phyloP scores from a whole-genome alignment of 2,329 filamentous ascomycete genomes.

The Davidsoniella eucalypti region DNA sequence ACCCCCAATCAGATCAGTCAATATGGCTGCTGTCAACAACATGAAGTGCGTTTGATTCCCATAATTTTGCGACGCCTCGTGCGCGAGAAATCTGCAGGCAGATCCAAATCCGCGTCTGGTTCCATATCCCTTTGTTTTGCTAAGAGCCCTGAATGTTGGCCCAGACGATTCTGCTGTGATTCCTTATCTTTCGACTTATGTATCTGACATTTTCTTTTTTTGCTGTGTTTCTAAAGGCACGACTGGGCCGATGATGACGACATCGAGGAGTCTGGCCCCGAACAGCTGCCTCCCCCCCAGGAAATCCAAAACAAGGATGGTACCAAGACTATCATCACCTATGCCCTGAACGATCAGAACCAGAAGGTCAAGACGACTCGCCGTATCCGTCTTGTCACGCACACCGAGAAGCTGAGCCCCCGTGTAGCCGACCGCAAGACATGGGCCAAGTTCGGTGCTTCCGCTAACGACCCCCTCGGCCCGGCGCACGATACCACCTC shows the following conservation, averaged over 20 bases:
- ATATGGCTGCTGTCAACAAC: constrained; percentile 6
- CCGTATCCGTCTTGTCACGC: constrained; percentile 78
- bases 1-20: neutral
- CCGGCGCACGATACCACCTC: constrained; percentile 81
- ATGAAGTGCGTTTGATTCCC: constrained; percentile 2
- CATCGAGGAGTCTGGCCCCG: constrained; percentile 51
- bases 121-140: no score
- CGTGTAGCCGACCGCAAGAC: constrained; percentile 86
- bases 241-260: constrained; percentile 98
- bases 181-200: neutral
- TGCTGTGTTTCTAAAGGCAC: constrained; percentile 22
- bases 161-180: neutral
- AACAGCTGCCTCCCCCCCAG: constrained; percentile 62
- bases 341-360: constrained; percentile 77
- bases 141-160: neutral
- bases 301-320: constrained; percentile 96
- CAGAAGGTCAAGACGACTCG: constrained; percentile 96
- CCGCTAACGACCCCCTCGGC: constrained; percentile 68
- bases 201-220: neutral
- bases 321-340: constrained; percentile 87
- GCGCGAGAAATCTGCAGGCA: no score
- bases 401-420: constrained; percentile 90
- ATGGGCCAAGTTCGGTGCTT: constrained; percentile 85
- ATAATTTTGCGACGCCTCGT: neutral
- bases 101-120: no score